Percentiles rank a stretch among this genome's conserved stretches.
phyloP scores from a whole-genome alignment of 768 basidiomycete genomes.

The Epithele typhae region DNA sequence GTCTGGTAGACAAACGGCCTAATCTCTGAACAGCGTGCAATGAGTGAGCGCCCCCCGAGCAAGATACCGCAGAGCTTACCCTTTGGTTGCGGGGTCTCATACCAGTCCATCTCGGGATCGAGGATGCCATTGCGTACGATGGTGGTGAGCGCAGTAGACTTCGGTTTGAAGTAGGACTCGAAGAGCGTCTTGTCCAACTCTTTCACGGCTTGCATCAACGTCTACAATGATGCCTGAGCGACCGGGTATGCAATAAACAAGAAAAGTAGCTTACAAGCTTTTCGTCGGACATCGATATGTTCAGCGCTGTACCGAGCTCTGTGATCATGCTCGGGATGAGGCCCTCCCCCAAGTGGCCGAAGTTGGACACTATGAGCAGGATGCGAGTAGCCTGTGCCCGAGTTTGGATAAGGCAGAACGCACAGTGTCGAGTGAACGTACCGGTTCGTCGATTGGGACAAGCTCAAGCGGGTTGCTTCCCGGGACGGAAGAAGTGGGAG shows the following conservation, averaged over 20 bases:
- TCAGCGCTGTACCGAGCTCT: conserved; percentile 76
- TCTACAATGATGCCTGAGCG: conserved; percentile 35
- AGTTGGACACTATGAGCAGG: conserved; percentile 86
- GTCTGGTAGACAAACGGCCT: conserved; percentile 91
- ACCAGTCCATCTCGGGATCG: conserved; percentile 85
- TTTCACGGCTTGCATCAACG: conserved; percentile 69
- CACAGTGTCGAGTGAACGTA: conserved; percentile 25
- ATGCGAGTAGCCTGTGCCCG: conserved; percentile 73
- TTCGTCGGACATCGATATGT: conserved; percentile 67
- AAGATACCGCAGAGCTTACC: conserved; percentile 42
- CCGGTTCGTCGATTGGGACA: conserved; percentile 59
- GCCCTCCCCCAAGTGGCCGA: conserved; percentile 65
- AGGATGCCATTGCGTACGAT: conserved; percentile 80
- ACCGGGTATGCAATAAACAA: neutral
- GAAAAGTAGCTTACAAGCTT: conserved; percentile 24
- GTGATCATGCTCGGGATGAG: conserved; percentile 76
- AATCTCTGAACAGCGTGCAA: conserved; percentile 56
- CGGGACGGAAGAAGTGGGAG: conserved; percentile 25
- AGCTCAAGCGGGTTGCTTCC: conserved; percentile 50
- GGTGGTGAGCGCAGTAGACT: conserved; percentile 58
- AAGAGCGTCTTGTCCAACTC: conserved; percentile 89
- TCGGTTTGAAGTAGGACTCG: conserved; percentile 81
- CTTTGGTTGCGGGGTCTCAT: conserved; percentile 86
- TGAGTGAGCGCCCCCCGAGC: neutral
- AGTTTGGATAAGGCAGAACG: neutral